Conservation (phyloP, 2,329 filamentous ascomycete species). For the Pseudomassariella vexata region DNA sequence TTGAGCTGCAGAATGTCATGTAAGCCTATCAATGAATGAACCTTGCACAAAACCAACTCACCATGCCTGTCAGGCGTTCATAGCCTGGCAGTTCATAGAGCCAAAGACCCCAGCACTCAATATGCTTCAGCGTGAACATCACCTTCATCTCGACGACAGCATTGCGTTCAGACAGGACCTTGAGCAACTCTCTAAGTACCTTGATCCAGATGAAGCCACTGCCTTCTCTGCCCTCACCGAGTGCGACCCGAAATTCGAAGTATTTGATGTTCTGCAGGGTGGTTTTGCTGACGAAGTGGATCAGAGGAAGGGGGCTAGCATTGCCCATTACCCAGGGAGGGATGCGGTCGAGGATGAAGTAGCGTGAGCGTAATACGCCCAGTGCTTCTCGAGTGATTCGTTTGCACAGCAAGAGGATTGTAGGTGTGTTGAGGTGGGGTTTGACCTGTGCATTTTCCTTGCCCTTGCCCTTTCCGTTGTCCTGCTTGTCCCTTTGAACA, state of each 20-base stretch:
- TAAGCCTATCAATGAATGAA: slow-evolving; percentile 1
- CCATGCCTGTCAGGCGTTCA: slow-evolving; percentile 14
- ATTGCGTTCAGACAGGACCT: slow-evolving; percentile 19
- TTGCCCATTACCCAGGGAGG: slow-evolving; percentile 26
- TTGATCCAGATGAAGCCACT: slow-evolving; percentile 21
- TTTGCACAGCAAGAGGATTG: slow-evolving; percentile 28
- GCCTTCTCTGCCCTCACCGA: slow-evolving; percentile 20
- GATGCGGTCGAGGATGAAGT: slow-evolving; percentile 27
- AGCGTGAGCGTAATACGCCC: slow-evolving; percentile 16
- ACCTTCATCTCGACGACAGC: slow-evolving; percentile 20
- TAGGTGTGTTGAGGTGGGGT: slow-evolving; percentile 19
- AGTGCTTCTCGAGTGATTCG: slow-evolving; percentile 27
- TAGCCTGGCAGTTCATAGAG: slow-evolving; percentile 16
- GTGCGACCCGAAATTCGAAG: slow-evolving; percentile 23
- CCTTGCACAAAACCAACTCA: slow-evolving; percentile 6
- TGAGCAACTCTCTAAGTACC: slow-evolving; percentile 19
- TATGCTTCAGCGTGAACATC: slow-evolving; percentile 23
- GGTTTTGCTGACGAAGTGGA: slow-evolving; percentile 20
- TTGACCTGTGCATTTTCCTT: not conserved
- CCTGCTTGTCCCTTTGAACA: slow-evolving; percentile 12
- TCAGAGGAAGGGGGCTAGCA: slow-evolving; percentile 16
- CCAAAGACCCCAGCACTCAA: slow-evolving; percentile 13
- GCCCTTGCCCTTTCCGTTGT: not conserved
- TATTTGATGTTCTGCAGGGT: slow-evolving; percentile 26
- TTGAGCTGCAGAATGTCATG: slow-evolving; percentile 12